Percentiles rank a stretch among this genome's conserved stretches.
Conservation (phyloP, 371 early-diverging fungal species). For the Apophysomyces sp. region DNA sequence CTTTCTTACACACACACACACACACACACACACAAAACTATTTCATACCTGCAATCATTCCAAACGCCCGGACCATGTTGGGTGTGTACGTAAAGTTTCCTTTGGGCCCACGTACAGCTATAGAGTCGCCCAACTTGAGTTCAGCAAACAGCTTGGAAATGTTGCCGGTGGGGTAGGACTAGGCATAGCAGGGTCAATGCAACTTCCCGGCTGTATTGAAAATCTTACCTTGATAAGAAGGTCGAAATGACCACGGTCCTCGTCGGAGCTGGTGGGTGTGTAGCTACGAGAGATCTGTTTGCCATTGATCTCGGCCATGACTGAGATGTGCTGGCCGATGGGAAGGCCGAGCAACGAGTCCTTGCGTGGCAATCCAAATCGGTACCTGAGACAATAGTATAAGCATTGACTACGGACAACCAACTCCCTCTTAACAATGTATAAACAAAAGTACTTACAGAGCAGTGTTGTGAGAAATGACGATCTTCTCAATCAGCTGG, state of each 20-base stretch:
- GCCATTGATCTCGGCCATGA: conserved; percentile 84
- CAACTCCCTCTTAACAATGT: too few species aligned
- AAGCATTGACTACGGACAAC: too few species aligned
- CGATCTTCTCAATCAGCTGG: conserved; percentile 74
- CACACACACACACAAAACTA: neutral
- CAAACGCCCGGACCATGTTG: conserved; percentile 77
- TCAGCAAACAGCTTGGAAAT: conserved; percentile 78
- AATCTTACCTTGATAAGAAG: conserved; percentile 84
- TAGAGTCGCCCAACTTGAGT: conserved; percentile 79
- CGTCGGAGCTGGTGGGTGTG: conserved; percentile 88
- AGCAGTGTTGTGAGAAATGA: conserved; percentile 83
- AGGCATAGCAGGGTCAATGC: neutral
- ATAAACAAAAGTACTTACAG: conserved; percentile 53
- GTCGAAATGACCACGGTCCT: conserved; percentile 86
- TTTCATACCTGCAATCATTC: conserved; percentile 65
- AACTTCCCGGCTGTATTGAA: neutral
- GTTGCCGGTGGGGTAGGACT: conserved; percentile 86
- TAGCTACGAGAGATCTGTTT: conserved; percentile 89
- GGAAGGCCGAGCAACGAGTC: conserved; percentile 81
- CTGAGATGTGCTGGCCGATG: conserved; percentile 92
- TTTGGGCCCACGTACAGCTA: conserved; percentile 88
- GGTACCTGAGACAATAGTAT: conserved; percentile 63
- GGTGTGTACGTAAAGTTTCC: conserved; percentile 88
- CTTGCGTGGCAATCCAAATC: conserved; percentile 75
- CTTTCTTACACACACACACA: neutral